Percentiles rank a stretch among this genome's conserved stretches.
phyloP scores from a whole-genome alignment of 176 grass and related monocot species.

The Pontederia crassipes region DNA sequence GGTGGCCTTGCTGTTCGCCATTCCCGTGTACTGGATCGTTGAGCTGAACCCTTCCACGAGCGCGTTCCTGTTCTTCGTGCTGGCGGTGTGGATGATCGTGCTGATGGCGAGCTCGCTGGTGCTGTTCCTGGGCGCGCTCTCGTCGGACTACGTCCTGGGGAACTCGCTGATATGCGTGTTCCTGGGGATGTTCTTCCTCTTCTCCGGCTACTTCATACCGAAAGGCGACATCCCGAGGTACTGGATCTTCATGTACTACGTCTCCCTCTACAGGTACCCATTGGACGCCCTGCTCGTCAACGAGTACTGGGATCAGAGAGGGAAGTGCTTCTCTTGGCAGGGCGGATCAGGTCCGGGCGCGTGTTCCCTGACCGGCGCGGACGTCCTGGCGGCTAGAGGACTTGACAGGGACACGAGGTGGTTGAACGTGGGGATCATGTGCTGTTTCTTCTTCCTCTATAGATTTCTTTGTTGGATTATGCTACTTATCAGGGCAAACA shows the following conservation, averaged over 20 bases:
- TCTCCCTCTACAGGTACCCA: constrained; percentile 83
- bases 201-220: constrained; percentile 93
- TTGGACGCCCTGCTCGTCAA: constrained; percentile 81
- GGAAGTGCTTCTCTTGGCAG: constrained; percentile 46
- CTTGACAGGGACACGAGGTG: constrained; percentile 54
- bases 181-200: constrained; percentile 82
- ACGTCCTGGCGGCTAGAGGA: constrained; percentile 56
- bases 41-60: constrained; percentile 36
- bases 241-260: constrained; percentile 87
- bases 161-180: constrained; percentile 78
- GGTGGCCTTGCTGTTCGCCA: constrained; percentile 60
- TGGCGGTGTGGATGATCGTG: constrained; percentile 80
- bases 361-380: constrained; percentile 40
- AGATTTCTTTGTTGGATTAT: constrained; percentile 77
- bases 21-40: constrained; percentile 58
- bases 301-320: constrained; percentile 41
- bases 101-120: constrained; percentile 85
- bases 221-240: constrained; percentile 76
- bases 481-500: constrained; percentile 62
- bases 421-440: constrained; percentile 66
- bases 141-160: constrained; percentile 70
- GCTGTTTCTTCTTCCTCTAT: constrained; percentile 62
- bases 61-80: constrained; percentile 58
- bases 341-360: not conserved
- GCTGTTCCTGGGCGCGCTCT: constrained; percentile 74